Base-by-base conservation (phyloP, 169 alveolate species). In the Plasmodium coatneyi region DNA sequence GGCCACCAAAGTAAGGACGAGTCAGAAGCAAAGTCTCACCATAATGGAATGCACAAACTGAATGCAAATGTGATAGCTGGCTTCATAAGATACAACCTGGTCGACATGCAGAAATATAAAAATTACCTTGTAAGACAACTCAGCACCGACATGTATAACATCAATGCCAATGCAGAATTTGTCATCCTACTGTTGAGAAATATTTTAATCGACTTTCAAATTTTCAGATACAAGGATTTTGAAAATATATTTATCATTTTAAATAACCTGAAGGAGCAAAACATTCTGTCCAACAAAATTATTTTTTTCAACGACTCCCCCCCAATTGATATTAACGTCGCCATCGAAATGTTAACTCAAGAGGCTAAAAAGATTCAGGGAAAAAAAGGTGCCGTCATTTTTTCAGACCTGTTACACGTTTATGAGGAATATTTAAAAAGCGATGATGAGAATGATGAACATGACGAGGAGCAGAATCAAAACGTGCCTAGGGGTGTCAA, bases 171-270 rank as follows among this genome's bases (percentile, higher is more conserved):
- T 43, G n/a, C 25, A 6, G 92, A 91, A 54, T 91, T 91, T 71
- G 60, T 82, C 56, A 25, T 52, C 16, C 43, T 56, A 32, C 30
- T 91, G 52, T 30, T 91, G 41, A 91, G 71, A 81, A 28, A 80
- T 41, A 91, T 91, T 70, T 91, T 91, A 91, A 80, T 91, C 10
- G 95, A 91, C 54, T 91, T 91, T 25, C 84, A 82, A 16, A 70
- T 91, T 32, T 91, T 34, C 82, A 74, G 95, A 71, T 52, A 86
- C 79, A 72, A n/a, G 30, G 80, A 84, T 92, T 84, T 92, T 80
- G 82, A 92, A 79, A 80, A 82, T 22, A 82, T 84, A n/a, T 82
- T 92, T 32, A 28, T 74, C 7, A 66, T 80, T 82, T 30, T 92
- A 32, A 83, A 92, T 54, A 71, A 30, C 4, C 34, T 82, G 9